phyloP scores from a whole-genome alignment of 176 grass and related monocot species.

The Phragmites australis region DNA sequence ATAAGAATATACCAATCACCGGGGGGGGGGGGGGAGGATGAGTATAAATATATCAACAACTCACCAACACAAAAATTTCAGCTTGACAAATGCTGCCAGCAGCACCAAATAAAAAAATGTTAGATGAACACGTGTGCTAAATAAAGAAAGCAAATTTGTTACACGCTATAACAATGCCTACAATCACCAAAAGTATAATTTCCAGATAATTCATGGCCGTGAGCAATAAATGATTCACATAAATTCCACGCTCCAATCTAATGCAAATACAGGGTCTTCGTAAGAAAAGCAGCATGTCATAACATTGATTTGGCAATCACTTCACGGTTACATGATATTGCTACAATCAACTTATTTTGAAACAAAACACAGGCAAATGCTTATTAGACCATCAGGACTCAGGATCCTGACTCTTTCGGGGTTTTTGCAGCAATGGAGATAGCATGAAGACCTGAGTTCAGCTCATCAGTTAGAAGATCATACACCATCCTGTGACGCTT shows the following conservation, averaged over 20 bases:
- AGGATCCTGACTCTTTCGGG: slow-evolving; percentile 60
- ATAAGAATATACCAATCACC: not conserved
- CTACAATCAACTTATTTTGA: slow-evolving; percentile 33
- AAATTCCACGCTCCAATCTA: not conserved
- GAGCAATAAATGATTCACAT: not conserved
- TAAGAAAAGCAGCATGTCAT: slow-evolving; percentile 2
- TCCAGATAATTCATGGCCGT: not conserved
- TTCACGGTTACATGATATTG: slow-evolving; percentile 27
- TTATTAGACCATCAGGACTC: slow-evolving; percentile 4
- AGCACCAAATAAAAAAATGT: not conserved
- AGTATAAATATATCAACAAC: not conserved
- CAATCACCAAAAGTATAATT: not conserved
- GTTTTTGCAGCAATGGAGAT: slow-evolving; percentile 95
- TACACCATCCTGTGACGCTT: slow-evolving; percentile 93
- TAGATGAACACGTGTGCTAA: not conserved
- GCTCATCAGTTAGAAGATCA: slow-evolving; percentile 80
- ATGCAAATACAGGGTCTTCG: slow-evolving; percentile 12
- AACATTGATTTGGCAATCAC: not conserved
- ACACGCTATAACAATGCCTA: not conserved
- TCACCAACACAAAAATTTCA: slow-evolving; percentile 13
- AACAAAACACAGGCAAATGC: not conserved
- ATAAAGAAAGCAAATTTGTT: not conserved
- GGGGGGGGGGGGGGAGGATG: not conserved
- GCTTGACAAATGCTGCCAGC: slow-evolving; percentile 12
- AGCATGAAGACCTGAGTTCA: slow-evolving; percentile 92